A percentile compares a stretch with the other conserved stretches of the same genome.
Conservation (phyloP, 148 eudicot genomes). For the Nyssa sinensis region DNA sequence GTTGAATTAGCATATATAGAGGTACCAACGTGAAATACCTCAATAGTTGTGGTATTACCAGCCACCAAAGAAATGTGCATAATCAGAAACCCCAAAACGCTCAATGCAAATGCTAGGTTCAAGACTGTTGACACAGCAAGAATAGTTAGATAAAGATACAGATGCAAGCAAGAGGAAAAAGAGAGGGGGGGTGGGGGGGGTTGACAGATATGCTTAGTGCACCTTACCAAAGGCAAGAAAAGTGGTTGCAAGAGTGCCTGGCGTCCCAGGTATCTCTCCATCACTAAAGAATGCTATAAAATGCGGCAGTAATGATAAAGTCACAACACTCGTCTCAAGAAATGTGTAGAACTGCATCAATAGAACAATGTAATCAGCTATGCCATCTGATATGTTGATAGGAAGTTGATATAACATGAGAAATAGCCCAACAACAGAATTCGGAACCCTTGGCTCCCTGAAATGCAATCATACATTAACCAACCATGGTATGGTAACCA, state of each 20-base stretch:
- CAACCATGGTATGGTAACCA: no score
- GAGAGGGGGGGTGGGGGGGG: no score
- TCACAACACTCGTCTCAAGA: slow-evolving; percentile 81
- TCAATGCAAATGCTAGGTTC: slow-evolving; percentile 94
- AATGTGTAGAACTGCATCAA: slow-evolving; percentile 91
- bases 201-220: slow-evolving; percentile 7
- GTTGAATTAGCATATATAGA: not conserved
- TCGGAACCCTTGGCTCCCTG: not conserved
- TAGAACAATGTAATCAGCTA: slow-evolving; percentile 16
- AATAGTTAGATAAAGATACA: slow-evolving; percentile 12
- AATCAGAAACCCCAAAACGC: slow-evolving; percentile 87
- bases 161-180: not conserved
- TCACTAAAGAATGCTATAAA: slow-evolving; percentile 92
- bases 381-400: not conserved
- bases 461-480: not conserved
- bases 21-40: slow-evolving; percentile 49
- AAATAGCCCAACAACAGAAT: not conserved
- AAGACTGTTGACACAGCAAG: slow-evolving; percentile 51
- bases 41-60: slow-evolving; percentile 88
- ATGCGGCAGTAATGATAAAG: slow-evolving; percentile 69
- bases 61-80: slow-evolving; percentile 94
- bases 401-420: not conserved
- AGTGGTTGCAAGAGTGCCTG: slow-evolving; percentile 88
- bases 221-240: slow-evolving; percentile 92
- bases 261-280: slow-evolving; percentile 87